Evolutionary conservation across 345 rosid genomes (phyloP).

Genomic region (Gossypium thurberi): DNA sequence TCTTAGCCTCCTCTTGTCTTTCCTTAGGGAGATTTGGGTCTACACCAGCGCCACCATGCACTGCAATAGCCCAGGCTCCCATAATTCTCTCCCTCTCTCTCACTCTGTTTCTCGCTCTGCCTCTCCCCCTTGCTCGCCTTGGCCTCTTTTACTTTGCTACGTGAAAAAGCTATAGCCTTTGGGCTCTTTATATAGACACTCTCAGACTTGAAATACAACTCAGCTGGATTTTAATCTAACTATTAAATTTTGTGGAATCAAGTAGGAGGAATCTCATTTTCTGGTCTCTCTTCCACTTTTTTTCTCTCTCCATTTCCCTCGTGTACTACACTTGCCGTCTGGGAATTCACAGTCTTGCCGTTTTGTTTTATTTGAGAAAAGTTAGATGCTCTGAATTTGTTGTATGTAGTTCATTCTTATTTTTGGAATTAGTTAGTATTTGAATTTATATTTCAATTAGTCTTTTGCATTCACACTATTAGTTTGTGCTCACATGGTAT

Average conservation of each 20-base stretch:
- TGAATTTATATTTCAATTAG: too few relatives aligned
- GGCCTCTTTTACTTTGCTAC: background rate
- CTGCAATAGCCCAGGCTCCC: constrained; percentile 93
- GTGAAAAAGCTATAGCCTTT: background rate
- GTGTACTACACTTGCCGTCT: background rate
- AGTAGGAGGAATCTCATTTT: background rate
- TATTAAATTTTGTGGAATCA: background rate
- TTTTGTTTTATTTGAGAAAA: background rate
- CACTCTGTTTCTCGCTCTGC: background rate
- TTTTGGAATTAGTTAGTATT: too few relatives aligned
- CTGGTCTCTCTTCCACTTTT: background rate
- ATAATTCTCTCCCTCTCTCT: constrained; percentile 16
- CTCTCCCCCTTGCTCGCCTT: background rate
- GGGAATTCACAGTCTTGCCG: background rate
- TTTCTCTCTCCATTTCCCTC: background rate
- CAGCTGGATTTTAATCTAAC: background rate
- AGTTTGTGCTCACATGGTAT: too few relatives aligned
- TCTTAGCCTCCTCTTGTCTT: constrained; percentile 78
- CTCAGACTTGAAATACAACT: background rate
- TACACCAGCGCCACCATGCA: constrained; percentile 97
- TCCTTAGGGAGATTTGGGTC: constrained; percentile 82
- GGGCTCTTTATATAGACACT: constrained; percentile 7
- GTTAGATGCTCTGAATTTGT: too few relatives aligned
- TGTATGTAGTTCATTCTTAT: too few relatives aligned
- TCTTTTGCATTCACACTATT: too few relatives aligned